Evolutionary conservation across 768 basidiomycete species (phyloP), one percentile per base, ranked within the genome.

Genomic region (Pulveroboletus frians): DNA sequence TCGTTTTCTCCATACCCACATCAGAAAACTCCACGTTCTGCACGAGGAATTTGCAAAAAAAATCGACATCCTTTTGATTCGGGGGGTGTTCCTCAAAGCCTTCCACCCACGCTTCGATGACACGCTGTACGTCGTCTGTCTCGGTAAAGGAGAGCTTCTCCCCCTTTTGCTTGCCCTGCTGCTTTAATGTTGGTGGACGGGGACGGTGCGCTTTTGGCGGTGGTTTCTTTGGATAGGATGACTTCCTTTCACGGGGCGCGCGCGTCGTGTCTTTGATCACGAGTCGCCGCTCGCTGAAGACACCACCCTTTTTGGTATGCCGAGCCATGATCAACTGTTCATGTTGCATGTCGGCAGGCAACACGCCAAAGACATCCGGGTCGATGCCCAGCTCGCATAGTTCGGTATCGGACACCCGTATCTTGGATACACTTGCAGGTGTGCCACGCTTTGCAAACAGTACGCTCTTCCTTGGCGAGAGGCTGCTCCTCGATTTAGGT

Each of bases 91-190:
- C 73, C 42, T 68, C 67, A 51, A 87, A 84, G 1, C 73, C 68
- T 39, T 77, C 72, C 8, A 97, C 81, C 93, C 93, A 97, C 31
- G 72, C 63, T 54, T 83, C 83, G 35, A 97, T 75, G 18, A 85
- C 74, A 5, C 67, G 67, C 65, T 90, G 82, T 13, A 97, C 76
- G 52, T 92, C 90, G 21, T 77, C 77, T 18, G 81, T 76, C 58
- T 86, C 81, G 11, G 76, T 77, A 44, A 84, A 82, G 40, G 71
- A 66, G 34, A 81, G 51, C 59, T 80, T 83, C 65, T 81, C 77
- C 21, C 76, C 74, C 51, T 74, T 77, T 43, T 53, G 42, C 43
- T 73, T 71, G 41, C 77, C 76, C 27, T 79, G 78, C 51, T 80
- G 78, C 47, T 82, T 77, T 40, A 89, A 69, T 46, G 72, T 68